These are phyloP conservation scores for Cyberlindnera euphorbiiphila DNA, from an alignment of 805 yeast species.

Conservation along the genomic window DNA sequence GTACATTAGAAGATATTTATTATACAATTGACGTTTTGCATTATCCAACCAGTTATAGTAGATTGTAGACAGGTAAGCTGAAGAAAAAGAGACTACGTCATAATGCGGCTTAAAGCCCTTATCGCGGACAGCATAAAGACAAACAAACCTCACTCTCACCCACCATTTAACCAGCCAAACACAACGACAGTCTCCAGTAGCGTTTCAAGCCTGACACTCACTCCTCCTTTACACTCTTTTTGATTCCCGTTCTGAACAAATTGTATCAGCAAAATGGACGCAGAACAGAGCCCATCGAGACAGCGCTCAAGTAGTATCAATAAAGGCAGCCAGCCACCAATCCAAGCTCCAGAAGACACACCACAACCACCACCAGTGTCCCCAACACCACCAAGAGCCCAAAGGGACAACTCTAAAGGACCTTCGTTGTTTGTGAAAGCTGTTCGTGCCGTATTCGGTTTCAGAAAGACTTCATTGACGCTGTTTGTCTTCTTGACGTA, in stretches of 20 bases:
- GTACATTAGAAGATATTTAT: background rate
- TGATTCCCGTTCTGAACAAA: no score
- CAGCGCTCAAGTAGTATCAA: slow-evolving; percentile 12
- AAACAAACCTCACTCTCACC: background rate
- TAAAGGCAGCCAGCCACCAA: slow-evolving; percentile 11
- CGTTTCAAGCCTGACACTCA: background rate
- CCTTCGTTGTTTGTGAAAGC: slow-evolving; percentile 22
- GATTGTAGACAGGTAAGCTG: no score
- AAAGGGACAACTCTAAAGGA: background rate
- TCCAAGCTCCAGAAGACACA: background rate
- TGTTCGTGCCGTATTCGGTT: slow-evolving; percentile 55
- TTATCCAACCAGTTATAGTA: background rate
- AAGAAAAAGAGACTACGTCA: background rate
- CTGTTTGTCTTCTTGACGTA: slow-evolving; percentile 48
- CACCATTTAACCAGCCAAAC: background rate
- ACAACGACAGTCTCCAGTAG: no score
- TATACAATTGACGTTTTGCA: no score
- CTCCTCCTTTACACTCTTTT: background rate
- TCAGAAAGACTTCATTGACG: slow-evolving; percentile 68
- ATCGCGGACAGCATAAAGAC: slow-evolving; percentile 1
- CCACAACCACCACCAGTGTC: slow-evolving; percentile 1
- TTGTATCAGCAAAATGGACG: slow-evolving; percentile 1
- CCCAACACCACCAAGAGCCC: background rate
- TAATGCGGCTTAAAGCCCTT: slow-evolving; percentile 1
- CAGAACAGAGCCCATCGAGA: background rate